A percentile compares a stretch with the other conserved stretches of the same genome.
phyloP scores from a whole-genome alignment of 345 rosid genomes.

The Rhizophora apiculata region DNA sequence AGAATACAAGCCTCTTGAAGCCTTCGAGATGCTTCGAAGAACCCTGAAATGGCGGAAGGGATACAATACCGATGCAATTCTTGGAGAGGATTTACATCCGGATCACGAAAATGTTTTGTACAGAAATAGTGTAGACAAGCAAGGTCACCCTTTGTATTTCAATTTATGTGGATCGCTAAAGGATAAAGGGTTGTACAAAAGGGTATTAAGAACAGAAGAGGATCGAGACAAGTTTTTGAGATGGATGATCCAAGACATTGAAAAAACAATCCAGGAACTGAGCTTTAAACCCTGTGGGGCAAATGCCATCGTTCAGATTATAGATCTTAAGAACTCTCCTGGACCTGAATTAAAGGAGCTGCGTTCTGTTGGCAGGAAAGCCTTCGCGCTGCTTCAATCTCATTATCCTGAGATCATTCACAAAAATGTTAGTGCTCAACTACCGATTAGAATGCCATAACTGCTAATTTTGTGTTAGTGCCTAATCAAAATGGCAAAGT shows the following conservation, averaged over 20 bases:
- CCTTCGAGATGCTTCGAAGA: conserved; percentile 49
- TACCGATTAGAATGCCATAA: not conserved
- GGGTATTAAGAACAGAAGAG: conserved; percentile 29
- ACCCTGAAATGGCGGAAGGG: conserved; percentile 47
- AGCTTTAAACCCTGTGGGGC: conserved; percentile 44
- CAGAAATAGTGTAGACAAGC: conserved; percentile 32
- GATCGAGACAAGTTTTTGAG: conserved; percentile 31
- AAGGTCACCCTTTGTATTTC: conserved; percentile 50
- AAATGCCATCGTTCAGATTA: conserved; percentile 45
- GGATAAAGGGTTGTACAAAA: conserved; percentile 23
- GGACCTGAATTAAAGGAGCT: conserved; percentile 35
- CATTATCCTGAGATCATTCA: conserved; percentile 52
- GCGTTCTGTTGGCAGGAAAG: conserved; percentile 22
- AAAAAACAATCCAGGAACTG: conserved; percentile 37
- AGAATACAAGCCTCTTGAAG: conserved; percentile 40
- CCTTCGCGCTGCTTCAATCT: conserved; percentile 28
- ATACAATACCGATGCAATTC: conserved; percentile 27
- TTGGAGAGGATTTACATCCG: conserved; percentile 28
- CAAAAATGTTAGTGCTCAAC: conserved; percentile 29
- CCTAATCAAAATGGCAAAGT: no score
- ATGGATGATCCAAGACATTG: conserved; percentile 40
- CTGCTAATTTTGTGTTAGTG: not conserved
- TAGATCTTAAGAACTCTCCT: conserved; percentile 46
- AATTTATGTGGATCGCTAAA: conserved; percentile 33
- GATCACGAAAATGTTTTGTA: conserved; percentile 27